Conservation (phyloP, 495 filamentous ascomycete genomes). For the Tuber magnatum region DNA sequence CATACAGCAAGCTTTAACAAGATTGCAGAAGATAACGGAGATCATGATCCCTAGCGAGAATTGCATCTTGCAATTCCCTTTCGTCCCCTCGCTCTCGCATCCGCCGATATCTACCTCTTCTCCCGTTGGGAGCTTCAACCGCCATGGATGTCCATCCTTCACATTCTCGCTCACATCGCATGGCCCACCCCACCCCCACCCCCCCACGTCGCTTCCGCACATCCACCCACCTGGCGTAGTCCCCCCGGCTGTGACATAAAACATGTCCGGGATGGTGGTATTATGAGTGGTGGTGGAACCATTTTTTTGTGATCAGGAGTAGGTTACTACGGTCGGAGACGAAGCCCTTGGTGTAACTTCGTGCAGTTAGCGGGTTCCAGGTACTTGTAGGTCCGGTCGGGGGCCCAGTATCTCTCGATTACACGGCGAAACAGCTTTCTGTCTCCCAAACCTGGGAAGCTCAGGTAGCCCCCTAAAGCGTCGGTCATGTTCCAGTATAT, state of each 20-base stretch:
- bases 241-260: background rate
- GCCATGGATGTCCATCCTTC: background rate
- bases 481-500: background rate
- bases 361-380: background rate
- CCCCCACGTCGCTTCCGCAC: no score
- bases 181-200: no score
- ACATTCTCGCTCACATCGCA: background rate
- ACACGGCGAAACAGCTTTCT: background rate
- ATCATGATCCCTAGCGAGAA: conserved; percentile 41
- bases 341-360: background rate
- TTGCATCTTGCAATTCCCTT: conserved; percentile 35
- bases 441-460: no score
- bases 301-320: background rate
- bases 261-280: background rate
- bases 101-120: background rate
- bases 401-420: background rate
- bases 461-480: background rate
- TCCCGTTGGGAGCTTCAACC: background rate
- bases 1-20: conserved; percentile 21
- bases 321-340: background rate
- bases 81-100: conserved; percentile 7
- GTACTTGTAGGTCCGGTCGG: background rate
- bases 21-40: background rate
- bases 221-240: no score
- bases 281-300: background rate